Evolutionary conservation across 2,329 filamentous ascomycete genomes (phyloP).

Genomic region (Eutypella sp.): DNA sequence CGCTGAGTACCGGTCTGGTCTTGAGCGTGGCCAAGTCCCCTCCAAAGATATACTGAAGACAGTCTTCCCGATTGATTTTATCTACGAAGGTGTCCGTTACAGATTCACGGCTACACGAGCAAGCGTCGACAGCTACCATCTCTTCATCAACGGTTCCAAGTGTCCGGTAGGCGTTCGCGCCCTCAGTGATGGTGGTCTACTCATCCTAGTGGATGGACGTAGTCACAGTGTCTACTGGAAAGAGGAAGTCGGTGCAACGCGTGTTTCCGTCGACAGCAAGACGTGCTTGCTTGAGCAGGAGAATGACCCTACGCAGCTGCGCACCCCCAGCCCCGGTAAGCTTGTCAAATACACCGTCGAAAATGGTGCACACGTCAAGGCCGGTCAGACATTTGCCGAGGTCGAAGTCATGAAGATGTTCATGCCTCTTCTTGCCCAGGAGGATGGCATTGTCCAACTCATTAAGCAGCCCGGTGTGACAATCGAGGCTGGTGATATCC

Average conservation of each 20-base stretch:
- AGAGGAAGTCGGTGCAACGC: conserved; percentile 93
- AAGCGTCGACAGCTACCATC: conserved; percentile 87
- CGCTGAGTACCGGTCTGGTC: conserved; percentile 76
- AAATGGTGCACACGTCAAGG: conserved; percentile 87
- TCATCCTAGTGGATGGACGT: conserved; percentile 84
- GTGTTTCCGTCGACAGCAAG: conserved; percentile 95
- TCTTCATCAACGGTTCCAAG: conserved; percentile 99
- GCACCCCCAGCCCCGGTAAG: conserved; percentile 92
- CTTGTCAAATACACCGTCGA: conserved; percentile 97
- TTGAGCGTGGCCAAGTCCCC: conserved; percentile 96
- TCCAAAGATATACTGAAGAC: conserved; percentile 97
- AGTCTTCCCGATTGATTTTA: conserved; percentile 96
- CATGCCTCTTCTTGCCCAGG: conserved; percentile 93
- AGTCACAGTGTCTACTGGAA: conserved; percentile 99
- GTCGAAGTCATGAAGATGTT: conserved; percentile 99
- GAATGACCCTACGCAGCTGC: conserved; percentile 95
- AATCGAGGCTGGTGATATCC: conserved; percentile 93
- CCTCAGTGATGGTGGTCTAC: conserved; percentile 86
- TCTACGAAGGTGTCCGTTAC: conserved; percentile 94
- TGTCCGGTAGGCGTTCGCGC: conserved; percentile 89
- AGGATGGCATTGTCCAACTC: conserved; percentile 93
- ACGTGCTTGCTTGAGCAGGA: conserved; percentile 97
- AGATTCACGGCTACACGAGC: conserved; percentile 97
- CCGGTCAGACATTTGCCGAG: conserved; percentile 90
- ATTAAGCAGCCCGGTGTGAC: conserved; percentile 99